phyloP scores from a whole-genome alignment of 495 filamentous ascomycete genomes.

The Penicillium antarcticum region DNA sequence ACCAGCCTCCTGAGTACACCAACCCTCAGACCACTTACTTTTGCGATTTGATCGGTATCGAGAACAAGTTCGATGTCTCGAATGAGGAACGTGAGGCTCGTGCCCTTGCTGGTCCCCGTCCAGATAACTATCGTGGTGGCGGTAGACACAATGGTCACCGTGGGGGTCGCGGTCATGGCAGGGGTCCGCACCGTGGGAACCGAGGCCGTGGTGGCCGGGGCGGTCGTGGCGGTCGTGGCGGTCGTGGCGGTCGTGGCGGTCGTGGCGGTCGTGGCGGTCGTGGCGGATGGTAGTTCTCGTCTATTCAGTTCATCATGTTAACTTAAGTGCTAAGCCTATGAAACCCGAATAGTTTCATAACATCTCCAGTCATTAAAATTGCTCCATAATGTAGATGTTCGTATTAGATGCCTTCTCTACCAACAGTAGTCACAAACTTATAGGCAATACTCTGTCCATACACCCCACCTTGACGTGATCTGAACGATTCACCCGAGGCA shows the following conservation, averaged over 20 bases:
- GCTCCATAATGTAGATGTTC: too few relatives aligned
- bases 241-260: constrained; percentile 15
- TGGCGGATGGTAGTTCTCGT: background rate
- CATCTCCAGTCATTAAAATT: too few relatives aligned
- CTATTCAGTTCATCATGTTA: too few relatives aligned
- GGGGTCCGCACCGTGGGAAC: constrained; percentile 16
- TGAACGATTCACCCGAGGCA: too few relatives aligned
- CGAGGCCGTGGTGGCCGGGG: constrained; percentile 19
- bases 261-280: constrained; percentile 18
- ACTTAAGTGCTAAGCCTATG: too few relatives aligned
- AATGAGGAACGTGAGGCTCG: constrained; percentile 64
- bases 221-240: constrained; percentile 15
- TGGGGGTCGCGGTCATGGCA: constrained; percentile 14
- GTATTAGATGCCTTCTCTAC: too few relatives aligned
- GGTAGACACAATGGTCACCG: background rate
- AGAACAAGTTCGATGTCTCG: constrained; percentile 69
- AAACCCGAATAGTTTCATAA: too few relatives aligned
- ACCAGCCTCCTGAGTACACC: constrained; percentile 69
- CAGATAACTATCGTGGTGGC: constrained; percentile 14
- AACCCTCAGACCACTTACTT: constrained; percentile 79
- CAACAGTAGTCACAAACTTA: too few relatives aligned
- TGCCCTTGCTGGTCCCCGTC: constrained; percentile 30
- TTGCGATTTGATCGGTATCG: constrained; percentile 72
- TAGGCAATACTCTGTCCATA: too few relatives aligned
- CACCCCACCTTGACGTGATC: too few relatives aligned